Evolutionary conservation across 257 asterid species (phyloP).

Genomic region (Solanum paucissectum): DNA sequence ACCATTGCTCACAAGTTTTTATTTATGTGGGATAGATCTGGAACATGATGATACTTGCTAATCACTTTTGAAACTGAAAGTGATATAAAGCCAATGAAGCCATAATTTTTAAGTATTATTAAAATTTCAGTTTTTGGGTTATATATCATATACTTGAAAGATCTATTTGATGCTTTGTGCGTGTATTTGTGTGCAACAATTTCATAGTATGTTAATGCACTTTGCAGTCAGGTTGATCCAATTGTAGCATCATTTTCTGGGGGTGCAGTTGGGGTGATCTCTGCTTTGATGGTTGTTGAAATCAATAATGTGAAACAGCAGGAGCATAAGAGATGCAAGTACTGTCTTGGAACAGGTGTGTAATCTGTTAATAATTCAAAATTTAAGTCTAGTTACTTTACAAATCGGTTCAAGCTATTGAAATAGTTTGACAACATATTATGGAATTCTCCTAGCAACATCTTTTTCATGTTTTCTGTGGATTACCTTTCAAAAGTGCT

Average conservation of each 20-base stretch:
- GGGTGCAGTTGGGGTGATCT: conserved; percentile 94
- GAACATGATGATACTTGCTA: not conserved
- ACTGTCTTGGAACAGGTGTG: conserved; percentile 89
- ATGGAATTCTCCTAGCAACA: not conserved
- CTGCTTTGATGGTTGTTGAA: conserved; percentile 97
- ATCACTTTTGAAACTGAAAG: not conserved
- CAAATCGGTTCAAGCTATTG: not conserved
- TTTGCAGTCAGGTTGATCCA: conserved; percentile 79
- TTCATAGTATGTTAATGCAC: not conserved
- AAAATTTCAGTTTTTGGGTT: not conserved
- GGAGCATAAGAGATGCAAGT: conserved; percentile 97
- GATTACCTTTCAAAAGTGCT: not conserved
- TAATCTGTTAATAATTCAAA: not conserved
- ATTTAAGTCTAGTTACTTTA: not conserved
- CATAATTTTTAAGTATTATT: not conserved
- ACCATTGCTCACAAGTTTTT: not conserved
- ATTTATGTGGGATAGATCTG: not conserved
- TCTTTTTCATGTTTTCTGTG: not conserved
- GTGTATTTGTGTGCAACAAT: not conserved
- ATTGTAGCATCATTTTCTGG: conserved; percentile 98
- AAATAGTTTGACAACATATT: not conserved
- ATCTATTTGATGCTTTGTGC: not conserved
- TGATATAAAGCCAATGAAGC: not conserved
- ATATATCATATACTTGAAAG: not conserved
- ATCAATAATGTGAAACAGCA: conserved; percentile 93